A percentile compares a stretch with the other conserved stretches of the same genome.
Evolutionary conservation across 768 basidiomycete species (phyloP).

Genomic region (Trametes coccinea): DNA sequence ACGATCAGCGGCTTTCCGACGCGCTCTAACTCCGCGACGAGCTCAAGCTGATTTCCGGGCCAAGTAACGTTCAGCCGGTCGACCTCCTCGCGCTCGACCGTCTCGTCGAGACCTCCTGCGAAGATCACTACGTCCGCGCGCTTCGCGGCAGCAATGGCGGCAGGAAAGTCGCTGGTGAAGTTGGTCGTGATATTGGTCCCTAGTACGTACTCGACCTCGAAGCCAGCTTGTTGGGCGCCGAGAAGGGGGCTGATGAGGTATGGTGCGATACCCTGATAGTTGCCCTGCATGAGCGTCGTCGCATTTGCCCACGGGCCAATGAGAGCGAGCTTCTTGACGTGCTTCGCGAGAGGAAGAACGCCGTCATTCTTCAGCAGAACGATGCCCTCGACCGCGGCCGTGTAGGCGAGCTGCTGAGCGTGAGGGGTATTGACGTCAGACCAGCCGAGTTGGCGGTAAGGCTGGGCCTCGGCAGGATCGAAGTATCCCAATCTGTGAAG

Average conservation of each 20-base stretch:
- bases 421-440: slow-evolving; percentile 47
- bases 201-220: slow-evolving; percentile 41
- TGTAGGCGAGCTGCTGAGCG: slow-evolving; percentile 50
- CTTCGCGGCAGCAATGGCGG: slow-evolving; percentile 49
- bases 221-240: slow-evolving; percentile 49
- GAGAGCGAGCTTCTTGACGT: slow-evolving; percentile 51
- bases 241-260: slow-evolving; percentile 56
- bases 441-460: slow-evolving; percentile 52
- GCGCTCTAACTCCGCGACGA: slow-evolving; percentile 46
- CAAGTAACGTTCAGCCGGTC: slow-evolving; percentile 53
- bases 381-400: slow-evolving; percentile 53
- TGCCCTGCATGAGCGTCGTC: slow-evolving; percentile 57
- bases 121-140: slow-evolving; percentile 52
- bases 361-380: slow-evolving; percentile 67
- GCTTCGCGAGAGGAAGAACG: slow-evolving; percentile 50
- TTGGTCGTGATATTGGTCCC: slow-evolving; percentile 44
- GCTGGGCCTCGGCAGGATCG: slow-evolving; percentile 49
- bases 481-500: slow-evolving; percentile 53
- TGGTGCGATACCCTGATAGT: slow-evolving; percentile 55
- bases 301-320: slow-evolving; percentile 63
- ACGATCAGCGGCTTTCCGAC: slow-evolving; percentile 54
- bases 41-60: slow-evolving; percentile 56
- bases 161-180: slow-evolving; percentile 48
- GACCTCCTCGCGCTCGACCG: slow-evolving; percentile 46
- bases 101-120: slow-evolving; percentile 54